Evolutionary conservation across 768 basidiomycete genomes (phyloP).

Genomic region (Daedaleopsis nitida): DNA sequence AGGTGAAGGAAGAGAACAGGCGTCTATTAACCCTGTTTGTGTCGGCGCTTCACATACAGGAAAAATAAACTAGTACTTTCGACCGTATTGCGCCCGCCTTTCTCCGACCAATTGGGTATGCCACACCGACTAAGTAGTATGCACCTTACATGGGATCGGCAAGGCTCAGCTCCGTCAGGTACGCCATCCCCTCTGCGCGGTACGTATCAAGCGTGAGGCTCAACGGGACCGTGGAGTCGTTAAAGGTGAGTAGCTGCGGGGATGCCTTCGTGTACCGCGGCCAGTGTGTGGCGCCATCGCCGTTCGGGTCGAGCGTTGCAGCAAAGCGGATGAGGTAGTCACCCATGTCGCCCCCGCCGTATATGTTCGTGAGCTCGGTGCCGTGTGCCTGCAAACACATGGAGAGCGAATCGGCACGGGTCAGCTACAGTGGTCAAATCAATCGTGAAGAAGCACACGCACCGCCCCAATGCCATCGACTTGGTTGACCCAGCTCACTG

Average conservation of each 20-base stretch:
- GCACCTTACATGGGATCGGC: background rate
- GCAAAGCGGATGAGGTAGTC: constrained; percentile 31
- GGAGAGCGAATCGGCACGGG: background rate
- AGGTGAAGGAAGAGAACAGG: no score
- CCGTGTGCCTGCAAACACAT: constrained; percentile 8
- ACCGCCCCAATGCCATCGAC: constrained; percentile 10
- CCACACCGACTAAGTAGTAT: no score
- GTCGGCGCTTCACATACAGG: no score
- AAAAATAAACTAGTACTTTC: no score
- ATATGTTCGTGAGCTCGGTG: constrained; percentile 15
- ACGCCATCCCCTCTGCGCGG: background rate
- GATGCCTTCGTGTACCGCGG: constrained; percentile 23
- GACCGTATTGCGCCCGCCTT: no score
- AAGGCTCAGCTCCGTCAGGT: background rate
- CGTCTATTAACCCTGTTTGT: no score
- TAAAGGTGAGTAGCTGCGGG: constrained; percentile 20
- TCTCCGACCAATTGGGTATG: no score
- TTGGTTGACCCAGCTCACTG: constrained; percentile 5
- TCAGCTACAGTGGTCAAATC: no score
- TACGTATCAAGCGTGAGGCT: background rate
- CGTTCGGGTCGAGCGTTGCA: constrained; percentile 33
- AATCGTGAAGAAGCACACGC: background rate
- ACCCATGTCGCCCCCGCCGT: constrained; percentile 18
- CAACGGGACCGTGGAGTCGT: constrained; percentile 9
- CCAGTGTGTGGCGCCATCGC: constrained; percentile 21